Conservation (phyloP, 1,139 yeast genomes). For the Pichia sp. region DNA sequence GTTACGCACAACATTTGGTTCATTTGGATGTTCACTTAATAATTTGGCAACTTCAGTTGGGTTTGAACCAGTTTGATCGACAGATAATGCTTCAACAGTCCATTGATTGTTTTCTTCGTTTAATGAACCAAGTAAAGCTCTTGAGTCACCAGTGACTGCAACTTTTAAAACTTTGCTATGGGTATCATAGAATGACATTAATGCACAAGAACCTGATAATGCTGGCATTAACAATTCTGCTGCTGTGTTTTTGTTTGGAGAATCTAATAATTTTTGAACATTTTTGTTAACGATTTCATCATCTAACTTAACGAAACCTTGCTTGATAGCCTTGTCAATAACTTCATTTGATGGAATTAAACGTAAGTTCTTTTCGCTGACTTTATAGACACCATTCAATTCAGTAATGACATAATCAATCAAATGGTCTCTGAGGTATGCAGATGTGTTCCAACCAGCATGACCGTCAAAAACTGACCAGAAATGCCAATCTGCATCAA, state of each 20-base stretch:
- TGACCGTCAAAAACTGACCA: constrained; percentile 98
- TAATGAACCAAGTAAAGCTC: constrained; percentile 83
- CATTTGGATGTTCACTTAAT: constrained; percentile 87
- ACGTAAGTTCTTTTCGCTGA: constrained; percentile 44
- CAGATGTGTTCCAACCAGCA: constrained; percentile 93
- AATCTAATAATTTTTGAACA: constrained; percentile 63
- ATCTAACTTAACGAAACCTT: constrained; percentile 81
- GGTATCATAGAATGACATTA: constrained; percentile 84
- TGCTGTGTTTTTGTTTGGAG: constrained; percentile 60
- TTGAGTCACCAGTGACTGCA: constrained; percentile 96
- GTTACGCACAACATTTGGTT: constrained; percentile 75
- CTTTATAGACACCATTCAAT: constrained; percentile 64
- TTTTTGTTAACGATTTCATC: constrained; percentile 81
- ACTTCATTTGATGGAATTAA: constrained; percentile 62
- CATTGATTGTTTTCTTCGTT: constrained; percentile 63
- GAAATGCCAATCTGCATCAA: constrained; percentile 85
- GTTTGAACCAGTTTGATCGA: constrained; percentile 95
- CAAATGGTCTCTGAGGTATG: constrained; percentile 76
- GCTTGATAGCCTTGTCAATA: constrained; percentile 76
- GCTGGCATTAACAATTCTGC: constrained; percentile 89
- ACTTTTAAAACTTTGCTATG: constrained; percentile 70
- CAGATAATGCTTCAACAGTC: constrained; percentile 84
- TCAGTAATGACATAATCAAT: constrained; percentile 77
- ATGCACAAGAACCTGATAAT: constrained; percentile 91
- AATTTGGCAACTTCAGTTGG: constrained; percentile 84